Conservation (phyloP, 2,329 filamentous ascomycete genomes). For the Bipolaris zeicola region DNA sequence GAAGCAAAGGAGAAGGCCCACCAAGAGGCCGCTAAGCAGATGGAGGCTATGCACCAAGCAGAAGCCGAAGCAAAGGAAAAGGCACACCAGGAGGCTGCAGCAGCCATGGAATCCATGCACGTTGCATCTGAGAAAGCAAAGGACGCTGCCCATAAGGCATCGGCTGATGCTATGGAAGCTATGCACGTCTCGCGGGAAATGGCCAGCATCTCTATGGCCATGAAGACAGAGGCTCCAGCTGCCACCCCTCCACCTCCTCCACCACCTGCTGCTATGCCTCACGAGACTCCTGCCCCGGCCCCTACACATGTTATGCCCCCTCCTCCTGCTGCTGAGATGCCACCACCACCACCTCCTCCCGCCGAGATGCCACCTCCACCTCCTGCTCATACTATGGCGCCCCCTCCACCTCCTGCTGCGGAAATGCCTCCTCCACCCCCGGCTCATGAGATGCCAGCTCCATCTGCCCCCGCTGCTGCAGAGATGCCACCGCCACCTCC, state of each 20-base stretch:
- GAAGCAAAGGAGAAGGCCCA: slow-evolving; percentile 17
- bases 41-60: slow-evolving; percentile 28
- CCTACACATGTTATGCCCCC: slow-evolving; percentile 3
- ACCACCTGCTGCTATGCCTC: slow-evolving; percentile 11
- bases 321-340: slow-evolving; percentile 3
- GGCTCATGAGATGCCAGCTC: not conserved
- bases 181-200: slow-evolving; percentile 21
- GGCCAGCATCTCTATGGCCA: slow-evolving; percentile 12
- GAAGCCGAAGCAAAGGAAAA: slow-evolving; percentile 27
- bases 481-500: not conserved
- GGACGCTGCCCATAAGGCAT: slow-evolving; percentile 18
- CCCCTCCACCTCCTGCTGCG: not conserved
- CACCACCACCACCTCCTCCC: not conserved
- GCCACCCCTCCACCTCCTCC: not conserved
- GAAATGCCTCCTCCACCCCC: not conserved
- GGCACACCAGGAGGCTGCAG: slow-evolving; percentile 23
- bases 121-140: slow-evolving; percentile 20
- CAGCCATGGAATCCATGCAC: slow-evolving; percentile 22
- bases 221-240: slow-evolving; percentile 5
- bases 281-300: slow-evolving; percentile 7
- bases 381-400: not conserved
- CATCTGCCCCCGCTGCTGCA: not conserved
- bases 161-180: slow-evolving; percentile 20
- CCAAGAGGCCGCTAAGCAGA: slow-evolving; percentile 24
- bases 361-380: slow-evolving; percentile 1